These are phyloP conservation scores for Suillus tomentosus DNA, from an alignment of 768 basidiomycete species.

Conservation along the genomic window DNA sequence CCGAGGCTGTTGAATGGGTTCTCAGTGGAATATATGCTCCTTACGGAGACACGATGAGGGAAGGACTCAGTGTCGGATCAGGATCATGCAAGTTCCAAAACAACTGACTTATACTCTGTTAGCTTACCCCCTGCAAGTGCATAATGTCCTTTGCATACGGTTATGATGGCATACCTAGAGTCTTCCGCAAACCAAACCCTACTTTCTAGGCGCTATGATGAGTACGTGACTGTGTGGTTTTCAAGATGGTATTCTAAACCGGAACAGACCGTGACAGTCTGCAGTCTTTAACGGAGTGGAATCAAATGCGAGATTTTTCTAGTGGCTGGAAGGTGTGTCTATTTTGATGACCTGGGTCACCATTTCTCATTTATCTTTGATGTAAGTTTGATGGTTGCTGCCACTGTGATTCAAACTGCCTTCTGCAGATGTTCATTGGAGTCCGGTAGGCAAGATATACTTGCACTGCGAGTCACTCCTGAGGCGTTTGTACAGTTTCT, in stretches of 20 bases:
- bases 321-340: constrained; percentile 28
- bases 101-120: background rate
- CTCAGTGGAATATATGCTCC: too few relatives aligned
- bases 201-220: constrained; percentile 20
- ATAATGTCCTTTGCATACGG: constrained; percentile 41
- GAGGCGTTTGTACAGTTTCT: constrained; percentile 25
- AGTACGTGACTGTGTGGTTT: constrained; percentile 24
- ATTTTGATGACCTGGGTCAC: constrained; percentile 41
- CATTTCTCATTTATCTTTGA: constrained; percentile 39
- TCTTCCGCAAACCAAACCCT: background rate
- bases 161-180: constrained; percentile 29
- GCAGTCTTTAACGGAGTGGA: constrained; percentile 41
- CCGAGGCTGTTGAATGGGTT: background rate
- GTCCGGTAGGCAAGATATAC: constrained; percentile 34
- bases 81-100: constrained; percentile 48
- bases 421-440: constrained; percentile 46
- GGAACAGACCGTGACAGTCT: constrained; percentile 36
- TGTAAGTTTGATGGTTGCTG: constrained; percentile 40
- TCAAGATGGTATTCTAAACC: background rate
- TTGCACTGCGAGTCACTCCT: background rate
- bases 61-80: constrained; percentile 36
- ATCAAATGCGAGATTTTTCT: constrained; percentile 33
- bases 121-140: constrained; percentile 23
- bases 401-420: constrained; percentile 40
- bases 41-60: too few relatives aligned